Evolutionary conservation across 768 basidiomycete genomes (phyloP).

Genomic region (Serendipita sp.): DNA sequence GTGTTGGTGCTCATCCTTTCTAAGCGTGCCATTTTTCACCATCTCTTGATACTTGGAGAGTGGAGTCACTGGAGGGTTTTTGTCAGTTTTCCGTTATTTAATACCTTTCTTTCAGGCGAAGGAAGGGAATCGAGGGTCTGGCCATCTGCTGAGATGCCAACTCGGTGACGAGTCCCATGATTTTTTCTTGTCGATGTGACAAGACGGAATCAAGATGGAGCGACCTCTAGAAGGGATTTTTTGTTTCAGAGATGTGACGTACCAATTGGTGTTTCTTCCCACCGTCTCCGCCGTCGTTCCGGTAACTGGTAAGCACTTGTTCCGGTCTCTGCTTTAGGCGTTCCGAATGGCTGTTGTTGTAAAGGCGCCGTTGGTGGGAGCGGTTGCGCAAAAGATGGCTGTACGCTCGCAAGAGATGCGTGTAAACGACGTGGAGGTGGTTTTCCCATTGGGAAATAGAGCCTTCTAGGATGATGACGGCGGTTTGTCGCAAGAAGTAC

Average conservation of each 20-base stretch:
- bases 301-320: neutral
- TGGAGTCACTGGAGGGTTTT: constrained; percentile 10
- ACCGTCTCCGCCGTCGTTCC: neutral
- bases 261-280: neutral
- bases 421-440: neutral
- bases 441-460: neutral
- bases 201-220: too few relatives aligned
- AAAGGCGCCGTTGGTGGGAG: neutral
- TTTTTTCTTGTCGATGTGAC: too few relatives aligned
- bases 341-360: neutral
- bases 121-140: too few relatives aligned
- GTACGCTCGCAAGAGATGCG: neutral
- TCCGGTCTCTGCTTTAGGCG: neutral
- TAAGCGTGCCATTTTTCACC: constrained; percentile 37
- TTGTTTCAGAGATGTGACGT: neutral
- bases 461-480: neutral
- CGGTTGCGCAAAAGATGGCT: neutral
- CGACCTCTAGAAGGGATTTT: too few relatives aligned
- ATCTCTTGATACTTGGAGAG: constrained; percentile 28
- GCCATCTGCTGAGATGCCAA: too few relatives aligned
- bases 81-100: neutral
- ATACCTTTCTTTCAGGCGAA: neutral
- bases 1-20: constrained; percentile 70
- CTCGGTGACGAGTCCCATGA: too few relatives aligned
- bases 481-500: neutral